A percentile compares a stretch with the other conserved stretches of the same genome.
Evolutionary conservation across 169 alveolate species (phyloP).

Genomic region (Cyclospora cayetanensis): DNA sequence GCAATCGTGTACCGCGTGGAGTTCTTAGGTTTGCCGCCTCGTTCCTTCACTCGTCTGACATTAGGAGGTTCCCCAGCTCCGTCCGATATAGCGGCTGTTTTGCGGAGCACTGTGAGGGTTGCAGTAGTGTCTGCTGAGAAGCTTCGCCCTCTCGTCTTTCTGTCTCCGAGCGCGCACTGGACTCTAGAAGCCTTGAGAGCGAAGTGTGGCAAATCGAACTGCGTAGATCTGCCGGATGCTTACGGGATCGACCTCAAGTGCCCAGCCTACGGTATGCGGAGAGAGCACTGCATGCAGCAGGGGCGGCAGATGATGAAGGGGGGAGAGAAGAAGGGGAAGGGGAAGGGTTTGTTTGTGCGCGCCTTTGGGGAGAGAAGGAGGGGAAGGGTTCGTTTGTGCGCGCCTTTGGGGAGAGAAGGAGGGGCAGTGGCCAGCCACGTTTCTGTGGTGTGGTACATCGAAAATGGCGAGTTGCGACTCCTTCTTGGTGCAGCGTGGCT

Average conservation of each 20-base stretch:
- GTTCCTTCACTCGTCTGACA: neutral
- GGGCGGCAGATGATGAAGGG: too few species aligned
- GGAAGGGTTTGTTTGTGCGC: too few species aligned
- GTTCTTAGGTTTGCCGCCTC: neutral
- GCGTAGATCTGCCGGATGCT: neutral
- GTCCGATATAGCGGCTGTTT: neutral
- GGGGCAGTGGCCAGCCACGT: too few species aligned
- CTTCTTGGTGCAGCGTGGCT: too few species aligned
- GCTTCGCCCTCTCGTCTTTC: neutral
- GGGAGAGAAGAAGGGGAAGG: too few species aligned
- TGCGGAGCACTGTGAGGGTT: neutral
- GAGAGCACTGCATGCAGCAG: neutral
- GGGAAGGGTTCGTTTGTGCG: too few species aligned
- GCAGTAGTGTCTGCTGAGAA: neutral
- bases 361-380: too few species aligned
- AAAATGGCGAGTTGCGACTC: too few species aligned
- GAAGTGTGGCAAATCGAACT: neutral
- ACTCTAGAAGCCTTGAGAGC: neutral
- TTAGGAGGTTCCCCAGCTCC: neutral
- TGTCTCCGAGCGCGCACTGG: neutral
- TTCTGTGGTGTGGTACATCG: too few species aligned
- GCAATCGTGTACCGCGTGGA: neutral
- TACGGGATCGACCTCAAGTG: neutral
- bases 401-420: too few species aligned
- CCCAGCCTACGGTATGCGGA: neutral